Base-by-base conservation (phyloP, 768 basidiomycete species). In the Astraeus odoratus region DNA sequence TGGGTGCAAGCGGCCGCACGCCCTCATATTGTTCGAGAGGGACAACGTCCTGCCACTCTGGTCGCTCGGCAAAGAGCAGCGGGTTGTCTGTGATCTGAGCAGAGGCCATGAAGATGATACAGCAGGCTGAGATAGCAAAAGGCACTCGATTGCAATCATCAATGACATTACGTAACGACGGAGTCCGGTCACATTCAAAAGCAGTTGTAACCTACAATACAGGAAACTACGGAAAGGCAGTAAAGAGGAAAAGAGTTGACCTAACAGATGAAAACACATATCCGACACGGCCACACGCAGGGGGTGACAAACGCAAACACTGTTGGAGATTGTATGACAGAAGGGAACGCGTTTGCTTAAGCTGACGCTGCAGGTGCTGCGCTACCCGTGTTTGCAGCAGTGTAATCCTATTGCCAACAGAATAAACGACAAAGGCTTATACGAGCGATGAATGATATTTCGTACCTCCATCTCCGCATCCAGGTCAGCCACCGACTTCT, bases 401-500 rank as follows among this genome's bases (percentile, higher is more conserved):
- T 85, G 54, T 86, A 86, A 57, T 86, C 83, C 83, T 86, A 45
- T 5, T 20, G 18, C 7, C 43, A 30, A 37, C 18, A 29, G 4
- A 49, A 43, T 43, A n/a, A 39, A 52, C 38, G 44, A 29, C 4
- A n/a, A 23, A 8, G 9, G 5, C 2, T n/a, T n/a, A 31, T 10
- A 31, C 12, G 12, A 13, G 33, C 13, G 22, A 20, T 12, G 18
- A 3, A 42, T 18, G 20, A 16, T 0, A 1, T 3, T 16, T 62
- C 80, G 30, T 48, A 95, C 95, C 78, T 87, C 87, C 95, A 98
- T 98, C 74, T 98, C 95, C 7, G 94, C 92, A 62, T 98, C 95
- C 34, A 98, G 78, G 61, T 94, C 90, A 25, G 89, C 95, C 3
- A 73, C 89, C 18, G 80, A 80, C 73, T 95, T 95, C 45, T 73